Base-by-base conservation (phyloP, 2,329 filamentous ascomycete genomes). In the Trichoderma sp. region DNA sequence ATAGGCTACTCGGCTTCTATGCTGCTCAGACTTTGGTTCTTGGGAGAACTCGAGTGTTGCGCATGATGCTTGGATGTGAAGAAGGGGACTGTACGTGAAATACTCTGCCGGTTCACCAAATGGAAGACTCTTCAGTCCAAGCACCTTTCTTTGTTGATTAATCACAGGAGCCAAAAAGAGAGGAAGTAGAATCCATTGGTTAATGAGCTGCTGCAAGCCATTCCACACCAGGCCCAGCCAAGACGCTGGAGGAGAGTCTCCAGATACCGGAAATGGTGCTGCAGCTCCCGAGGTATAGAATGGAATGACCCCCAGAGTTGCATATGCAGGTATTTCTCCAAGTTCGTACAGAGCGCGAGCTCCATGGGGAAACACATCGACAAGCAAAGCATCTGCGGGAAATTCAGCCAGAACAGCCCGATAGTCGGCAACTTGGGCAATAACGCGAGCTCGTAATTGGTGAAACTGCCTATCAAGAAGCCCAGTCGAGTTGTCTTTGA, bases 61-160 rank as follows among this genome's bases (percentile, higher is more conserved):
- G 14, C 77, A 80, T 0, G 79, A 81, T 0, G 79, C 79, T 37
- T 80, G 79, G 21, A 82, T 79, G 69, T 82, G 80, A 67, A 82
- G 72, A 68, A 77, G 76, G 10, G 78, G 76, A 68, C 79, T 81
- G 70, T 81, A 81, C 6, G 71, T 75, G 68, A 77, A 81, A 21
- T 72, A 71, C 63, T 81, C 79, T 21, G 73, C 68, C 1, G 77
- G 70, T 27, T 80, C 75, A 4, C 76, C 76, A n/a, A 73, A 76
- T 1, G 74, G 70, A 4, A 81, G 72, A 3, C 71, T 68, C 0
- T 43, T 21, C 16, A 81, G 70, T 0, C 77, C 77, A 8, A 81
- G 71, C 0, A 16, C 53, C 10, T 70, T 73, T 29, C 80, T 73
- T 43, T 81, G 76, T 1, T 58, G 60, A 68, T 81, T 79, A 49